These are phyloP conservation scores for Candida neerlandica DNA, from an alignment of 1,139 yeast genomes.

Conservation along the genomic window DNA sequence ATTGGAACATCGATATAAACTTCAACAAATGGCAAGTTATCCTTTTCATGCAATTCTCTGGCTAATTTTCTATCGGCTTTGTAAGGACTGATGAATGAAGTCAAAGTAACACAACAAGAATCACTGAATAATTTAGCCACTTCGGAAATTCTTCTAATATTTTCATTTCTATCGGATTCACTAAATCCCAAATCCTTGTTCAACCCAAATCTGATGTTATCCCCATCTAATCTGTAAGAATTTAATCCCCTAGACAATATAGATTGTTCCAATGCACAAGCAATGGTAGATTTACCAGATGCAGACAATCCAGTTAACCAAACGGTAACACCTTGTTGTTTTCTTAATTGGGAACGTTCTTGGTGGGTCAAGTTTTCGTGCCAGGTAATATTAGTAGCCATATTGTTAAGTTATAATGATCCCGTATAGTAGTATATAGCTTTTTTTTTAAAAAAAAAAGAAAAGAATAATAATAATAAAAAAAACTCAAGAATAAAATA, in stretches of 20 bases:
- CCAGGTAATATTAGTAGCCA: slow-evolving; percentile 98
- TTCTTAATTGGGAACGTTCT: slow-evolving; percentile 71
- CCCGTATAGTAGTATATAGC: background rate
- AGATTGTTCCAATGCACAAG: slow-evolving; percentile 88
- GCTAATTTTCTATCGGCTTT: slow-evolving; percentile 82
- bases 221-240: slow-evolving; percentile 92
- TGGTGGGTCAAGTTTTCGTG: slow-evolving; percentile 84
- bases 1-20: slow-evolving; percentile 91
- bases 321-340: slow-evolving; percentile 85
- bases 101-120: slow-evolving; percentile 78
- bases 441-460: background rate
- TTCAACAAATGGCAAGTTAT: slow-evolving; percentile 81
- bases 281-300: slow-evolving; percentile 92
- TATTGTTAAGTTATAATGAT: slow-evolving; percentile 24
- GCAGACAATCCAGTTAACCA: slow-evolving; percentile 97
- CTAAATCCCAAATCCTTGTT: slow-evolving; percentile 93
- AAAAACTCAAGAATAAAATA: background rate
- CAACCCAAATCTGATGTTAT: slow-evolving; percentile 89
- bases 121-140: slow-evolving; percentile 91
- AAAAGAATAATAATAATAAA: background rate
- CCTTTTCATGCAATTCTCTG: slow-evolving; percentile 76
- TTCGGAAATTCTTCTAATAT: slow-evolving; percentile 91
- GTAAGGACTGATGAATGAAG: slow-evolving; percentile 93
- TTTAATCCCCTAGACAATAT: slow-evolving; percentile 66
- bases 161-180: slow-evolving; percentile 90